Percentiles rank a stretch among this genome's conserved stretches.
Evolutionary conservation across 495 filamentous ascomycete species (phyloP).

Genomic region (Xylaria flabelliformis): DNA sequence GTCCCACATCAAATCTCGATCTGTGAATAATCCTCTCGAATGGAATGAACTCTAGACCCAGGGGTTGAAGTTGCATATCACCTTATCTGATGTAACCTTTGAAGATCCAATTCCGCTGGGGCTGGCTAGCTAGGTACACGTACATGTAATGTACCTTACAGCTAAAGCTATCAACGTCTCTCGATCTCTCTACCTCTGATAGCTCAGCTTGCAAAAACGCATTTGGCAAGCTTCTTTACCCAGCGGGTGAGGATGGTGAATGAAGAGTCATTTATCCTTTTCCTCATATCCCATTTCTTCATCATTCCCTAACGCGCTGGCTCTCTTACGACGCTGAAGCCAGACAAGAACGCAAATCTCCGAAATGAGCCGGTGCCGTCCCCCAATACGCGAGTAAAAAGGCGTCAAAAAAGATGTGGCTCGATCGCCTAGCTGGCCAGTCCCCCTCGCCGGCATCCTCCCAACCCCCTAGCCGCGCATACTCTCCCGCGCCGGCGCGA

Average conservation of each 20-base stretch:
- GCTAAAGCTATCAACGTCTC: not conserved
- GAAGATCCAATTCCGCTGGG: too few species aligned
- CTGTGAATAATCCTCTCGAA: not conserved
- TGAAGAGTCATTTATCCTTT: not conserved
- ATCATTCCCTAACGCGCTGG: not conserved
- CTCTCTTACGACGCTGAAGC: not conserved
- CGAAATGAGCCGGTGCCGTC: constrained; percentile 22
- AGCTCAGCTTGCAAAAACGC: not conserved
- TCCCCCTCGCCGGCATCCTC: constrained; percentile 65
- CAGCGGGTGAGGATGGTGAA: not conserved
- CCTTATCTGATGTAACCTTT: not conserved
- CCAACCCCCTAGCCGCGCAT: constrained; percentile 64
- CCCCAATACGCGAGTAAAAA: not conserved
- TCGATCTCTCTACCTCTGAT: not conserved
- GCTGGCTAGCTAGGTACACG: too few species aligned
- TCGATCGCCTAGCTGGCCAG: constrained; percentile 82
- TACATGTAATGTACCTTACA: not conserved
- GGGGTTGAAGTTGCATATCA: not conserved
- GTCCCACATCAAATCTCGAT: not conserved
- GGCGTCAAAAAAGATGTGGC: constrained; percentile 70
- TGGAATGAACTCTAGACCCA: not conserved
- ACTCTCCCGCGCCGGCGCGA: constrained; percentile 72
- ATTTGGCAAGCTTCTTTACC: not conserved
- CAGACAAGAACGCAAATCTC: constrained; percentile 12
- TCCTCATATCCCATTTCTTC: too few species aligned